Base-by-base conservation (phyloP, 1,284 basidiomycete genomes). In the Inonotus obliquus region DNA sequence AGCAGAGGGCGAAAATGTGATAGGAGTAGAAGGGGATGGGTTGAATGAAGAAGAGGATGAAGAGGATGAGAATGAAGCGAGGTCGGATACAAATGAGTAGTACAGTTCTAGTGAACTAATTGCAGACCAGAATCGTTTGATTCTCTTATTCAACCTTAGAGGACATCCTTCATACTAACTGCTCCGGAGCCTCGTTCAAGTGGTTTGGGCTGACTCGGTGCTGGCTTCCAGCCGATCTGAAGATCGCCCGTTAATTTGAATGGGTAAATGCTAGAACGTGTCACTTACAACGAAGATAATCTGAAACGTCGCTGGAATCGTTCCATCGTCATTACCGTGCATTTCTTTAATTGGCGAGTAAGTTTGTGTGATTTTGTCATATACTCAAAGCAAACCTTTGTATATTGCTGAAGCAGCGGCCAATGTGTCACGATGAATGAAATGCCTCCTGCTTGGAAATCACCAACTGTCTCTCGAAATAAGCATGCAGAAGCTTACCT, bases 181-280 rank as follows among this genome's bases (percentile, higher is more conserved):
- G 91, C 77, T 1, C 85, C 96, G 2, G 87, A 83, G n/a, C 96
- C 96, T 69, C 94, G 79, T 70, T 91, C 84, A 4, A 96, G 78
- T 0, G 95, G 87, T 72, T 94, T 89, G 4, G 89, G 91, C 74
- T 98, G 94, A 25, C 75, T 86, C 0, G 89, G 84, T 2, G 87
- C 83, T 19, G 96, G 94, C 71, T 96, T 98, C 96, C 97, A 99
- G n/a, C 97, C 96, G 73, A 99, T 98, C 94, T 96, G 67, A 49
- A 63, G 29, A 53, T 45, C 49, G 41, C 2, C 41, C 17, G 14
- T 13, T 13, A 41, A 44, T 17, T 4, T 21, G 17, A 44, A 7
- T n/a, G 17, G 17, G 7, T 14, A 38, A 38, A 48, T 58, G 54
- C 27, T 17, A 61, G 56, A 19, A 32, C 21, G 32, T 27, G 44